Evolutionary conservation across 148 eudicot genomes (phyloP).

Genomic region (Silene conica): DNA sequence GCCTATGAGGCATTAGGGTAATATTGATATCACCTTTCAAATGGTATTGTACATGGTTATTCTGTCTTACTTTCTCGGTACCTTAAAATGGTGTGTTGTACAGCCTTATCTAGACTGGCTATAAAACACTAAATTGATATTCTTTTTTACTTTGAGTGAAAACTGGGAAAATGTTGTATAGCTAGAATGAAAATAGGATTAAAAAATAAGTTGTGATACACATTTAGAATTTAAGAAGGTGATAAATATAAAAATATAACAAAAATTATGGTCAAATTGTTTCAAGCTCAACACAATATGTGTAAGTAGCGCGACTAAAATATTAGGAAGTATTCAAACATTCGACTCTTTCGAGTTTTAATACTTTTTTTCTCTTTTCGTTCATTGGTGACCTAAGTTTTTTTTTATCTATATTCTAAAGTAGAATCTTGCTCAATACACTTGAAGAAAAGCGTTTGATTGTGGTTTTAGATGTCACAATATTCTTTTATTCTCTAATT

Average conservation of each 20-base stretch:
- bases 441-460: background rate
- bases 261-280: background rate
- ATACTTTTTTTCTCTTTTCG: background rate
- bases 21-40: background rate
- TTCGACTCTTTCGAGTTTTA: background rate
- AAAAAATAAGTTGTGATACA: background rate
- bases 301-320: background rate
- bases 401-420: no score
- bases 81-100: background rate
- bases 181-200: background rate
- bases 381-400: no score
- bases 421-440: background rate
- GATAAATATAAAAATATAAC: background rate
- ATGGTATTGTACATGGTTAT: background rate
- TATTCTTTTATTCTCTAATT: no score
- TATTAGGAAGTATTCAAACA: background rate
- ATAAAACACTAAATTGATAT: background rate
- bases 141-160: background rate
- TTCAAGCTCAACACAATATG: slow-evolving; percentile 6
- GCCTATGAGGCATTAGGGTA: background rate
- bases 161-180: background rate
- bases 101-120: no score
- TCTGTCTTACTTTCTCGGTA: background rate
- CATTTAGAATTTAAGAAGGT: background rate
- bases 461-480: background rate